These are phyloP conservation scores for Debaryomyces subglobosus DNA, from an alignment of 1,139 yeast genomes.

Conservation along the genomic window DNA sequence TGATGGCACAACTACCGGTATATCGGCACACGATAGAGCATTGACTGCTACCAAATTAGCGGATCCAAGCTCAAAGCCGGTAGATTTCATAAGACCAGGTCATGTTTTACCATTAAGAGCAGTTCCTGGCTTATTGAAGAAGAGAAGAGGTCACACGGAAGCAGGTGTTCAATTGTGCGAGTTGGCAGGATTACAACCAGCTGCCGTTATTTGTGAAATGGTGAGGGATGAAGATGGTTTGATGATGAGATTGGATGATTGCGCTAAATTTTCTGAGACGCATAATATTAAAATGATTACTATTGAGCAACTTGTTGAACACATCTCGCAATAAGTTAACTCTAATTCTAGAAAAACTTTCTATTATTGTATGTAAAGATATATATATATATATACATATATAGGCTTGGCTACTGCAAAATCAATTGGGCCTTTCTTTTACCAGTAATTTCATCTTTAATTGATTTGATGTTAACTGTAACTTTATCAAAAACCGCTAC, in stretches of 20 bases:
- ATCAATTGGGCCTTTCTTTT: conserved; percentile 88
- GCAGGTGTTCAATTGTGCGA: conserved; percentile 90
- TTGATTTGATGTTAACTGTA: conserved; percentile 76
- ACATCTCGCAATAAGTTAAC: conserved; percentile 33
- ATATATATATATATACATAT: not conserved
- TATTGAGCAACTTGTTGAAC: conserved; percentile 72
- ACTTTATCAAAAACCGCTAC: conserved; percentile 86
- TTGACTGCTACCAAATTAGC: conserved; percentile 78
- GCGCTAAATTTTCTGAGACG: conserved; percentile 66
- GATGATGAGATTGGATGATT: conserved; percentile 94
- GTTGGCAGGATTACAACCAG: conserved; percentile 79
- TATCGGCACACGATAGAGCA: conserved; percentile 92
- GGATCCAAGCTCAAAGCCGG: conserved; percentile 54
- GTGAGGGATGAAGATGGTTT: conserved; percentile 92
- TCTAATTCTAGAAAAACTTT: not conserved
- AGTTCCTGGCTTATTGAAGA: conserved; percentile 76
- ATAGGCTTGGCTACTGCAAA: conserved; percentile 37
- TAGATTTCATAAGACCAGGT: conserved; percentile 86
- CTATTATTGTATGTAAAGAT: conserved; percentile 5
- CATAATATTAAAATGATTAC: conserved; percentile 74
- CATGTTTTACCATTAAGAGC: conserved; percentile 94
- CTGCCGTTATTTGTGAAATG: conserved; percentile 91
- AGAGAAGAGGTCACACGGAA: conserved; percentile 97
- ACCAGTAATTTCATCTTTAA: conserved; percentile 85
- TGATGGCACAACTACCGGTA: conserved; percentile 95